Percentiles rank a stretch among this genome's conserved stretches.
These are phyloP conservation scores for Cercospora sojina DNA, from an alignment of 2,329 filamentous ascomycete genomes.

Conservation along the genomic window DNA sequence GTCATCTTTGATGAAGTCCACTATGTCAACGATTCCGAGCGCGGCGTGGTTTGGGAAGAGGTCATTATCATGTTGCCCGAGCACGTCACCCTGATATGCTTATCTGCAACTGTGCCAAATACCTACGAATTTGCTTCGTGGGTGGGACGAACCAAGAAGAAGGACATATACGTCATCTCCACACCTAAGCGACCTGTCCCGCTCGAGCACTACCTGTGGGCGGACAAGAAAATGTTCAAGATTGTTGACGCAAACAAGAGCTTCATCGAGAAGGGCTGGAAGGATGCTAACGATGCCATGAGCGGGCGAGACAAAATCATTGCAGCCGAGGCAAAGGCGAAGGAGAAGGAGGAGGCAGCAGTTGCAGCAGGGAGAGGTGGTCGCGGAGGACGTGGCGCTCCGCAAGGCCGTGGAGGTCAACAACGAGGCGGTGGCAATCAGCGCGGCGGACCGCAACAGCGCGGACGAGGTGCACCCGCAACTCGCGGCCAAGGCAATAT, in stretches of 20 bases:
- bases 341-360: slow-evolving; percentile 49
- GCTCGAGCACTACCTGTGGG: slow-evolving; percentile 95
- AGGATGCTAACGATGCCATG: slow-evolving; percentile 80
- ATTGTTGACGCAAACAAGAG: slow-evolving; percentile 92
- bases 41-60: slow-evolving; percentile 98
- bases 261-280: slow-evolving; percentile 92
- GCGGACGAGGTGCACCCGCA: slow-evolving; percentile 56
- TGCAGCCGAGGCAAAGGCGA: slow-evolving; percentile 46
- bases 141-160: slow-evolving; percentile 97
- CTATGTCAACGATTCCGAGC: slow-evolving; percentile 94
- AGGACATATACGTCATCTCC: slow-evolving; percentile 98
- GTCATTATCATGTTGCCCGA: slow-evolving; percentile 99
- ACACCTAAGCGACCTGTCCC: slow-evolving; percentile 94
- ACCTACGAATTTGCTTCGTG: slow-evolving; percentile 97
- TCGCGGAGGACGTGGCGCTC: slow-evolving; percentile 47
- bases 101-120: slow-evolving; percentile 96
- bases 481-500: slow-evolving; percentile 75
- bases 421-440: slow-evolving; percentile 47
- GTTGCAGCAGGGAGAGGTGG: slow-evolving; percentile 55
- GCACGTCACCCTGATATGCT: slow-evolving; percentile 89
- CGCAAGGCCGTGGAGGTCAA: slow-evolving; percentile 55
- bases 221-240: slow-evolving; percentile 83
- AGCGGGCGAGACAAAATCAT: slow-evolving; percentile 78
- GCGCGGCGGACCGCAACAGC: slow-evolving; percentile 51
- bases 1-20: slow-evolving; percentile 99